Base-by-base conservation (phyloP, 345 rosid genomes). In the Camelina neglecta region DNA sequence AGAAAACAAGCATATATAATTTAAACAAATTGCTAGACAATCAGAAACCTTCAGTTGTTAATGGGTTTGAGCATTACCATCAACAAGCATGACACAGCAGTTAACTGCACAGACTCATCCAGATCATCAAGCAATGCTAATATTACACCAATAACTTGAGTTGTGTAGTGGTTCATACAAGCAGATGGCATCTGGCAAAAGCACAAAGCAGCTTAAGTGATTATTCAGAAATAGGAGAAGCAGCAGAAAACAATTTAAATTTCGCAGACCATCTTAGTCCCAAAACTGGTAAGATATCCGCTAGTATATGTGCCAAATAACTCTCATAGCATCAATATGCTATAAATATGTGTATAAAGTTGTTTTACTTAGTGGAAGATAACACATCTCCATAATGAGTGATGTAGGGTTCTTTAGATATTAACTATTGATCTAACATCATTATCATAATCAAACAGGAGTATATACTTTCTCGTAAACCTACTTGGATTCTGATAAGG, bases 61-160 rank as follows among this genome's bases (percentile, higher is more conserved):
- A 29, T 60, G 33, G 69, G 21, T 71, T 41, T 58, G 82, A 62
- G 31, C 49, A 74, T 76, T 81, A 91, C 97, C 96, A 69, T 85
- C 76, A 88, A 64, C 81, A 89, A 84, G 81, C 98, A 92, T 79
- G 97, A 89, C 55, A 94, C 97, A 33, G 97, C 89, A 77, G 97
- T 90, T 67, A 92, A 78, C 75, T 94, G 97, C 79, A 94, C 97
- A 8, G 96, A 85, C 76, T 89, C 97, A 57, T 90, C 93, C 49
- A 82, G 74, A 81, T 94, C 98, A 80, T 94, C 98, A 47, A 94
- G 95, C 81, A 92, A 81, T 13, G 95, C 95, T 78, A 92, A 82
- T 78, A 92, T 92, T 63, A 94, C 93, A 76, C 95, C 86, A 56
- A 92, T 81, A 77, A 92, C 89, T 87, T 94, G 95, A 68, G 85